phyloP scores from a whole-genome alignment of 139 green algal species.

The Ettlia oleoabundans region DNA sequence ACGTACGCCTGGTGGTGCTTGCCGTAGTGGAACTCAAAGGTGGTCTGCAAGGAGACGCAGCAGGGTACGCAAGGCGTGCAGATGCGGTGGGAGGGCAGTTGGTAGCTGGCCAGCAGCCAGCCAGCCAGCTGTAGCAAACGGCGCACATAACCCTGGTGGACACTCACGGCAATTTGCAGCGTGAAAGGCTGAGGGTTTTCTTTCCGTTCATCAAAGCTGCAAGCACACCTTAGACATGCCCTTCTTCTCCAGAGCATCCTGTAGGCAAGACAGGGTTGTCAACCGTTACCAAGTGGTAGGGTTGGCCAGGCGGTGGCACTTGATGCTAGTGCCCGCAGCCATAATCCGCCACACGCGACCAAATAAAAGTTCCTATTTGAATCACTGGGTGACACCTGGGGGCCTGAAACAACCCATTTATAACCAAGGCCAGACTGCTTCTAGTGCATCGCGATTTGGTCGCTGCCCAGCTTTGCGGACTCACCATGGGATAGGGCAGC shows the following conservation, averaged over 20 bases:
- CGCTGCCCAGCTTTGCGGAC: background rate
- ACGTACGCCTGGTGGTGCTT: conserved; percentile 94
- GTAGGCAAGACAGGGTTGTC: background rate
- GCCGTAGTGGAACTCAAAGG: conserved; percentile 92
- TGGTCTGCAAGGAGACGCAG: conserved; percentile 35
- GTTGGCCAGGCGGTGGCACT: background rate
- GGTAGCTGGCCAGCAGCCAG: background rate
- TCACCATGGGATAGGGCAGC: conserved; percentile 52
- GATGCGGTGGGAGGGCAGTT: background rate
- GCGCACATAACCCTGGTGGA: too few relatives aligned
- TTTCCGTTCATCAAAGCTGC: background rate
- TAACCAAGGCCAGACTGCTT: too few relatives aligned
- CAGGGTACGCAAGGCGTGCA: background rate
- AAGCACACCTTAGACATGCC: conserved; percentile 51
- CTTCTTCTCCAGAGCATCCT: conserved; percentile 54
- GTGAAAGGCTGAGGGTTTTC: too few relatives aligned
- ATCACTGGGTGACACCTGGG: too few relatives aligned
- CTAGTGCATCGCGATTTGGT: background rate
- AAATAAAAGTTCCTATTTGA: too few relatives aligned
- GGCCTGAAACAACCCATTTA: too few relatives aligned
- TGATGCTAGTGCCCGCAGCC: background rate
- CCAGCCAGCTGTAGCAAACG: too few relatives aligned
- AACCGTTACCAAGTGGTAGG: background rate
- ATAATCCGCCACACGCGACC: background rate
- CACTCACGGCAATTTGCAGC: too few relatives aligned